These are phyloP conservation scores for Gentiana dahurica DNA, from an alignment of 257 asterid genomes.

Conservation along the genomic window DNA sequence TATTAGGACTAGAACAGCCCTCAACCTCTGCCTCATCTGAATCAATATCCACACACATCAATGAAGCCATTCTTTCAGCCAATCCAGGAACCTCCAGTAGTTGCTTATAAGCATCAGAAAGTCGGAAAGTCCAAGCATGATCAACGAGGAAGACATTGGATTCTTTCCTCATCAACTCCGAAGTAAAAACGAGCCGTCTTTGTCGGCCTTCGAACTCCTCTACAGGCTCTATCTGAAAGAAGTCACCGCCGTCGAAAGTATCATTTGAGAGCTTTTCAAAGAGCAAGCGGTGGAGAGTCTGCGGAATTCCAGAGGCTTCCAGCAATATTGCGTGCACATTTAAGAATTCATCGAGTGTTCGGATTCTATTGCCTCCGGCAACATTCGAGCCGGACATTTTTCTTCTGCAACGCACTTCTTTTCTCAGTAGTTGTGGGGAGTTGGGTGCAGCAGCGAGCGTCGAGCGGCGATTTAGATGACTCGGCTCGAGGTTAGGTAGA, in stretches of 20 bases:
- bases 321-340: constrained; percentile 66
- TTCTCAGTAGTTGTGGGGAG: too few relatives aligned
- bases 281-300: constrained; percentile 52
- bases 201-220: constrained; percentile 53
- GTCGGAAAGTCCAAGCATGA: constrained; percentile 98
- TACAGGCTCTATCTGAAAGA: constrained; percentile 79
- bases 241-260: constrained; percentile 77
- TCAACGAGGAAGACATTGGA: constrained; percentile 80
- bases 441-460: too few relatives aligned
- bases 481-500: too few relatives aligned
- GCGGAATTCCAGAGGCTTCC: constrained; percentile 78
- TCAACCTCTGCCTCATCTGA: constrained; percentile 29
- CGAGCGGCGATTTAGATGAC: too few relatives aligned
- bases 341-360: constrained; percentile 54
- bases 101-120: constrained; percentile 88
- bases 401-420: too few relatives aligned
- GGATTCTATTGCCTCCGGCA: constrained; percentile 21
- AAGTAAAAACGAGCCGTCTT: constrained; percentile 59
- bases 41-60: constrained; percentile 85
- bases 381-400: constrained; percentile 26
- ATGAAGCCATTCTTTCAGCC: constrained; percentile 86
- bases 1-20: constrained; percentile 16
- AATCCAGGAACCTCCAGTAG: constrained; percentile 78
- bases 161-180: constrained; percentile 34
- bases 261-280: constrained; percentile 70